These are phyloP conservation scores for Fusarium aywerte DNA, from an alignment of 2,329 filamentous ascomycete genomes.

Conservation along the genomic window DNA sequence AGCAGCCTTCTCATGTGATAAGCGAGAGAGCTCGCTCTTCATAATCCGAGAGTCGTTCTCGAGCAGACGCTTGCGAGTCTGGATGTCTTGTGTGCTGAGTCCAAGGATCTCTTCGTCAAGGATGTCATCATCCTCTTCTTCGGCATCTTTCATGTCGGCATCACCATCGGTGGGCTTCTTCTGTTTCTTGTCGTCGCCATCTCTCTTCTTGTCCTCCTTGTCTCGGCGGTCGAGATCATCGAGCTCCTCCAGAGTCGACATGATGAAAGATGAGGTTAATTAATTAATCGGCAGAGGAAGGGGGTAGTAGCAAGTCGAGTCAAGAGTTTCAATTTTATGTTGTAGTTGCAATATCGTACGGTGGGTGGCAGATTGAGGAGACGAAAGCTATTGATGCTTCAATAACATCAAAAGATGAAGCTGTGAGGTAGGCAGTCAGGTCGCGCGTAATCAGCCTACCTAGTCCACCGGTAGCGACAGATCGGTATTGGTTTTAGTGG, in stretches of 20 bases:
- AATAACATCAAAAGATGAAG: slow-evolving; percentile 36
- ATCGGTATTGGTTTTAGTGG: slow-evolving; percentile 29
- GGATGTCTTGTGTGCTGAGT: slow-evolving; percentile 93
- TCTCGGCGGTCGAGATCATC: slow-evolving; percentile 86
- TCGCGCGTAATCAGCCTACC: slow-evolving; percentile 49
- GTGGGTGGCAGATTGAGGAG: slow-evolving; percentile 16
- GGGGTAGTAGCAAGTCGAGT: neutral
- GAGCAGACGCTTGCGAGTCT: slow-evolving; percentile 87
- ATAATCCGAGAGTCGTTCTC: slow-evolving; percentile 99
- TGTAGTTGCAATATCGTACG: neutral
- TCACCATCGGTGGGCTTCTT: slow-evolving; percentile 72
- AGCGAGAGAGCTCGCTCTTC: slow-evolving; percentile 94
- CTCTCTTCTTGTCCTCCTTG: slow-evolving; percentile 73
- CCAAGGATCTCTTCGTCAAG: slow-evolving; percentile 94
- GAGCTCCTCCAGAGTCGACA: slow-evolving; percentile 93
- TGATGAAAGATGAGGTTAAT: slow-evolving; percentile 55
- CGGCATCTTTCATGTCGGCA: slow-evolving; percentile 90
- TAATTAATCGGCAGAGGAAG: neutral
- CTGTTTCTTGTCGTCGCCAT: slow-evolving; percentile 51
- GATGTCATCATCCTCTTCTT: slow-evolving; percentile 78
- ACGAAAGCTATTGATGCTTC: slow-evolving; percentile 30
- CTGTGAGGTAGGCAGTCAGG: slow-evolving; percentile 46
- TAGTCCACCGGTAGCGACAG: slow-evolving; percentile 30
- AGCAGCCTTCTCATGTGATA: slow-evolving; percentile 93
- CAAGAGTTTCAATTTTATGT: neutral